Percentiles rank a stretch among this genome's conserved stretches.
Evolutionary conservation across 129 eudicot genomes (phyloP).

Genomic region (Helichrysum umbraculigerum): DNA sequence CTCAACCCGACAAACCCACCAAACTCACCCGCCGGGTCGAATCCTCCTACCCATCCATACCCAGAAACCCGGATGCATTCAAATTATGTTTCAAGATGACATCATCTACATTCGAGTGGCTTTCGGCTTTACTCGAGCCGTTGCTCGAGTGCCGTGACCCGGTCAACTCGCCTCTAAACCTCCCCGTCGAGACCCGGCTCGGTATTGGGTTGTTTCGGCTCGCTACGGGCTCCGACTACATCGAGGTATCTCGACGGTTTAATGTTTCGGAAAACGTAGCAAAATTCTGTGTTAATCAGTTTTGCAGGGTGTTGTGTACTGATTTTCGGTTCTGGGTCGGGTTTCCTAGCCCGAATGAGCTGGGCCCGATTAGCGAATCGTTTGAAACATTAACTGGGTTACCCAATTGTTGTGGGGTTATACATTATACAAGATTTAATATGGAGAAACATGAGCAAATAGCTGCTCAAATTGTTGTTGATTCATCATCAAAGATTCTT

Average conservation of each 20-base stretch:
- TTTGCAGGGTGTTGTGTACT: slow-evolving; percentile 82
- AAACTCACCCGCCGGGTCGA: slow-evolving; percentile 22
- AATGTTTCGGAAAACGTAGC: slow-evolving; percentile 56
- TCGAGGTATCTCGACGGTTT: slow-evolving; percentile 51
- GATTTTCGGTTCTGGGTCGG: slow-evolving; percentile 87
- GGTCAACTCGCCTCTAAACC: slow-evolving; percentile 54
- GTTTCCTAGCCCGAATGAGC: slow-evolving; percentile 54
- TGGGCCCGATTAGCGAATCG: slow-evolving; percentile 38
- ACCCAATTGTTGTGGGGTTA: slow-evolving; percentile 84
- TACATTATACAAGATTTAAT: slow-evolving; percentile 49
- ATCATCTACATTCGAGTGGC: slow-evolving; percentile 79
- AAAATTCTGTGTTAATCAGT: slow-evolving; percentile 65
- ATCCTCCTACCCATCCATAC: slow-evolving; percentile 39
- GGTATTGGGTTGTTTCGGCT: slow-evolving; percentile 69
- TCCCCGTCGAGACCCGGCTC: slow-evolving; percentile 60
- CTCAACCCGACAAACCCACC: slow-evolving; percentile 14
- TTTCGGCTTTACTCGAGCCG: slow-evolving; percentile 71
- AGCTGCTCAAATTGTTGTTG: slow-evolving; percentile 73
- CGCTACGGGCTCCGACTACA: slow-evolving; percentile 62
- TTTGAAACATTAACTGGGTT: slow-evolving; percentile 56
- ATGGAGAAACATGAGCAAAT: slow-evolving; percentile 23
- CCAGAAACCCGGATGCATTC: slow-evolving; percentile 57
- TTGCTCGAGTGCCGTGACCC: slow-evolving; percentile 93
- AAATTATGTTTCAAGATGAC: slow-evolving; percentile 53
- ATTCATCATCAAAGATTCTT: slow-evolving; percentile 63